phyloP scores from a whole-genome alignment of 768 basidiomycete species.

The Hericium erinaceus region DNA sequence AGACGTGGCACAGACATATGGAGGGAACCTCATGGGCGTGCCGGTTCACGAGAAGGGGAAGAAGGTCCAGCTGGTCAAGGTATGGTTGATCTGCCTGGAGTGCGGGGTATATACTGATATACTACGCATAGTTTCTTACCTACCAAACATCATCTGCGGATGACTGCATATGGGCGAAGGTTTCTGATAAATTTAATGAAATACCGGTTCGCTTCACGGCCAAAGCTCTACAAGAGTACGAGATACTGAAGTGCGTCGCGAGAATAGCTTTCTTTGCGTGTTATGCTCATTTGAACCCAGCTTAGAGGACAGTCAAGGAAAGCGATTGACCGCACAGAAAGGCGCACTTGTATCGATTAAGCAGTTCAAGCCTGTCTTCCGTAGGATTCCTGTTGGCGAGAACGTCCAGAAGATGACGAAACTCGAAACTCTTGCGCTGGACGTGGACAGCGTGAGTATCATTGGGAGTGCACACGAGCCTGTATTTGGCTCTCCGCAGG shows the following conservation, averaged over 20 bases:
- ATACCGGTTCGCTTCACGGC: slow-evolving; percentile 48
- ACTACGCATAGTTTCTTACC: slow-evolving; percentile 42
- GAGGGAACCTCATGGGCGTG: slow-evolving; percentile 31
- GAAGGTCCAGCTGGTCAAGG: slow-evolving; percentile 55
- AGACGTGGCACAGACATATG: slow-evolving; percentile 39
- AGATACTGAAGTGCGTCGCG: slow-evolving; percentile 23
- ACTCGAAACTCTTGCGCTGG: slow-evolving; percentile 38
- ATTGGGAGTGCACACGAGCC: slow-evolving; percentile 38
- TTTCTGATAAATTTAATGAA: slow-evolving; percentile 46
- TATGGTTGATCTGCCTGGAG: slow-evolving; percentile 15
- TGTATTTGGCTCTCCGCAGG: slow-evolving; percentile 41
- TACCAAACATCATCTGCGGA: slow-evolving; percentile 29
- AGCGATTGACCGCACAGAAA: slow-evolving; percentile 33
- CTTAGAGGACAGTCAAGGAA: slow-evolving; percentile 18
- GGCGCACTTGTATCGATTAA: slow-evolving; percentile 40
- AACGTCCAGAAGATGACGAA: slow-evolving; percentile 29
- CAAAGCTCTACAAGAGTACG: slow-evolving; percentile 38
- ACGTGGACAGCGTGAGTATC: slow-evolving; percentile 34
- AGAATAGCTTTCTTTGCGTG: neutral
- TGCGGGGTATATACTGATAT: neutral
- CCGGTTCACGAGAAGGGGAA: slow-evolving; percentile 29
- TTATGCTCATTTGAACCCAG: slow-evolving; percentile 1
- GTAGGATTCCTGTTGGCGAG: slow-evolving; percentile 39
- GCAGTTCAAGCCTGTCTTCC: slow-evolving; percentile 40
- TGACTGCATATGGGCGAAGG: slow-evolving; percentile 48